Conservation (phyloP, 2,329 filamentous ascomycete genomes). For the Chrysoporthe cubensis region DNA sequence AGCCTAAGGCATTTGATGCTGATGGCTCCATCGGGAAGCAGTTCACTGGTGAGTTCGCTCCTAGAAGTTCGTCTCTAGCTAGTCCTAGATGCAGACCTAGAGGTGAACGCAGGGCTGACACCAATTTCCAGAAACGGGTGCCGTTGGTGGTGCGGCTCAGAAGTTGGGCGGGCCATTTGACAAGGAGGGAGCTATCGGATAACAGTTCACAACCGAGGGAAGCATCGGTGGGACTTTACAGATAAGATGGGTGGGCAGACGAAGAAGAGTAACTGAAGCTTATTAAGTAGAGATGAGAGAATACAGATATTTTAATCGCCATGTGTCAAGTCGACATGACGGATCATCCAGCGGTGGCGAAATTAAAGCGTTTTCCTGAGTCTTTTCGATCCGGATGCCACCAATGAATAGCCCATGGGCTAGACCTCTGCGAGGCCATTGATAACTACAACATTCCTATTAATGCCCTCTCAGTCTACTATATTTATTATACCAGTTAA, state of each 20-base stretch:
- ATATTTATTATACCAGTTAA: too few relatives aligned
- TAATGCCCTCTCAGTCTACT: too few relatives aligned
- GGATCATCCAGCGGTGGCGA: too few relatives aligned
- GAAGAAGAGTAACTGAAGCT: constrained; percentile 20
- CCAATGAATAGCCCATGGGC: too few relatives aligned
- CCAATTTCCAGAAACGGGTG: constrained; percentile 44
- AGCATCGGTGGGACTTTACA: constrained; percentile 59
- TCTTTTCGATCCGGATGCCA: too few relatives aligned
- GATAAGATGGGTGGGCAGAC: constrained; percentile 46
- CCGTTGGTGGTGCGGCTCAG: constrained; percentile 54
- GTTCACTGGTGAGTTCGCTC: constrained; percentile 49
- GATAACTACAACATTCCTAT: too few relatives aligned
- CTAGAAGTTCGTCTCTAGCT: neutral
- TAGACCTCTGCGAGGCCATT: too few relatives aligned
- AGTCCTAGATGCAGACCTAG: neutral
- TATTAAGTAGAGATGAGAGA: neutral
- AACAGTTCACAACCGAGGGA: constrained; percentile 58
- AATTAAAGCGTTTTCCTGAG: too few relatives aligned
- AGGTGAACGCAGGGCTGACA: neutral
- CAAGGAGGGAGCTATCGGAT: constrained; percentile 57
- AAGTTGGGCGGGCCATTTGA: constrained; percentile 54
- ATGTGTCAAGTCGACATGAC: too few relatives aligned
- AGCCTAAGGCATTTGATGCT: constrained; percentile 51
- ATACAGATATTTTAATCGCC: too few relatives aligned
- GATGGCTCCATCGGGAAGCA: constrained; percentile 58